Evolutionary conservation across 768 basidiomycete genomes (phyloP), one percentile per base, ranked within the genome.

Genomic region (Boletus rufocinnamomeus): DNA sequence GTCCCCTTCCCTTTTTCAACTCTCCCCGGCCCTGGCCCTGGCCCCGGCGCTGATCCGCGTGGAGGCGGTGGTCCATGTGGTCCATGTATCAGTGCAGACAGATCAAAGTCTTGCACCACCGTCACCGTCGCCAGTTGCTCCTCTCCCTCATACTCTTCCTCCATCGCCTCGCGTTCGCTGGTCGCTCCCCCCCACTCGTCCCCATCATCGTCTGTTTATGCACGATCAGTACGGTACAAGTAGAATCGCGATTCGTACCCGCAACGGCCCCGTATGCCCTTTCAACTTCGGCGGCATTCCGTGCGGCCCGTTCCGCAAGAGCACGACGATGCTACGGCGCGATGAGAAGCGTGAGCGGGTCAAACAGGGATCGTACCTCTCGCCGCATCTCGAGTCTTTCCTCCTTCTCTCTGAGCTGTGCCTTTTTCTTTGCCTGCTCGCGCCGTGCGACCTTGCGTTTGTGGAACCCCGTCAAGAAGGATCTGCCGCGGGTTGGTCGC

Each of bases 391-490:
- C 87, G 23, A 86, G 76, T 65, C 87, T 82, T 54, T 87, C 86
- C 67, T 86, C 82, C 69, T 91, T 92, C 67, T 93, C 89, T 63
- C 87, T 78, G 66, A 92, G 85, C 60, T 82, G 75, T 14, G 92
- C 91, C 71, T 83, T 88, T 63, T 84, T 81, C 65, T 84, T 85
- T 45, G 87, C 87, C 50, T 83, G 87, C 65, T 95, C 91, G 62
- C 85, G 82, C 71, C 89, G 92, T 59, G 86, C 88, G 51, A 93
- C 75, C 74, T 96, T 97, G 65, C 95, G 85, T 75, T 95, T 95
- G 72, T 90, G 89, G 72, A 97, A 97, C 28, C 95, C 95, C 19
- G 93, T 95, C 69, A 97, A 76, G 74, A 90, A 97, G 58, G 95
- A 89, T 69, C 94, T 95, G 66, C 35, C 35, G 27, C 11, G 41